Evolutionary conservation across 2,329 filamentous ascomycete species (phyloP), one percentile per base, ranked within the genome.

Genomic region (Colletotrichum tofieldiae): DNA sequence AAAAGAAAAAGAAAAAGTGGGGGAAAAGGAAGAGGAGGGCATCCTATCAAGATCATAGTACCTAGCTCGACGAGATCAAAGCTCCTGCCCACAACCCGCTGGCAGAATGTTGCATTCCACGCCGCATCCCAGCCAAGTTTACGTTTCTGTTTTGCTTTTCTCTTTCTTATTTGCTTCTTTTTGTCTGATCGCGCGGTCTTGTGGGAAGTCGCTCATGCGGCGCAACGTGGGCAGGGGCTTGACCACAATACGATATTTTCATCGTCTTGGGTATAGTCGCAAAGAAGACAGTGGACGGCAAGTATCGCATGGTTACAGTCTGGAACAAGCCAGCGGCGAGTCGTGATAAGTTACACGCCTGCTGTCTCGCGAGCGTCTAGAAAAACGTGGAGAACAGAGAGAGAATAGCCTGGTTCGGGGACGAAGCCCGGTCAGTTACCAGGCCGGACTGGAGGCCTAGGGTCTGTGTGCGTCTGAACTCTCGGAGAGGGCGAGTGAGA

Each of bases 391-490:
- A 56, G 49, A 23, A 32, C 3, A 7, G 14, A 7, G 55, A n/a
- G 20, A 20, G 47, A 43, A 29, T 20, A 47, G 23, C 39, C 41
- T 56, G 43, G 52, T 60, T 47, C 35, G 35, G 41, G 23, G 39
- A 45, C 4, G 39, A 12, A 3, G 23, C 8, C 35, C 41, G 12
- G n/a, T 8, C 35, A 16, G 11, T 23, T n/a, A 35, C 20, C 47
- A 20, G 51, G 26, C 41, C 43, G 23, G 29, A 23, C 23, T 49
- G 47, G 20, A 54, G 55, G 32, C 62, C 26, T 32, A 5, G 11
- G 45, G 37, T 32, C 61, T 51, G 51, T 62, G 26, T 52, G 56
- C 64, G 23, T 62, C 68, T 71, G 64, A 71, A 71, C 56, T 71
- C 29, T 60, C 49, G 26, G 45, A 8, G 41, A 14, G 39, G 14